Percentiles rank a stretch among this genome's conserved stretches.
Evolutionary conservation across 108 stramenopile genomes (phyloP).

Genomic region (Heterococcus sp.): DNA sequence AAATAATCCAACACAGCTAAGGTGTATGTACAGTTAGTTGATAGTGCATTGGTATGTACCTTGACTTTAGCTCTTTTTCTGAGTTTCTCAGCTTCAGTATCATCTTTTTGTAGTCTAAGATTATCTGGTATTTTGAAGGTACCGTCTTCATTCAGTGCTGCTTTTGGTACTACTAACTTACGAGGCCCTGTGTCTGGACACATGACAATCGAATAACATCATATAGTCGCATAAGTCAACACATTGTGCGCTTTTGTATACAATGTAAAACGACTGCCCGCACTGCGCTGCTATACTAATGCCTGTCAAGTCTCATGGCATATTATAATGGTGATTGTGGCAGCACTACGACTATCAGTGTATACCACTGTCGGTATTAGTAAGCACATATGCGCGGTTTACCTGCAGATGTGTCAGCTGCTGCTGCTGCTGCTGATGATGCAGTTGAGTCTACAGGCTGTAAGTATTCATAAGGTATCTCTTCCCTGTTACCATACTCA

Average conservation of each 20-base stretch:
- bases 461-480: constrained; percentile 54
- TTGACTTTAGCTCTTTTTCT: constrained; percentile 55
- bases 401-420: background rate
- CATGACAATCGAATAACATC: background rate
- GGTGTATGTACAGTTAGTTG: background rate
- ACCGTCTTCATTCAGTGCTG: background rate
- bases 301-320: background rate
- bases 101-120: constrained; percentile 37
- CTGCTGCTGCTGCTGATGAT: background rate
- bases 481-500: constrained; percentile 55
- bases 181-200: background rate
- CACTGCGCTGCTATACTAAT: background rate
- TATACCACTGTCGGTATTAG: too few relatives aligned
- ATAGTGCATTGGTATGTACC: constrained; percentile 24
- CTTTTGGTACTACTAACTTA: background rate
- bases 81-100: constrained; percentile 50
- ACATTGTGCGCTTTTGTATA: background rate
- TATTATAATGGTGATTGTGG: background rate
- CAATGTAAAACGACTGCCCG: background rate
- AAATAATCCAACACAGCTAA: background rate
- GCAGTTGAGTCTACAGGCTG: too few relatives aligned
- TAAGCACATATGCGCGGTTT: background rate
- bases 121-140: constrained; percentile 46
- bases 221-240: background rate
- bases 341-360: background rate